Evolutionary conservation across 2,329 filamentous ascomycete genomes (phyloP).

Genomic region (Ceratocystis variospora): DNA sequence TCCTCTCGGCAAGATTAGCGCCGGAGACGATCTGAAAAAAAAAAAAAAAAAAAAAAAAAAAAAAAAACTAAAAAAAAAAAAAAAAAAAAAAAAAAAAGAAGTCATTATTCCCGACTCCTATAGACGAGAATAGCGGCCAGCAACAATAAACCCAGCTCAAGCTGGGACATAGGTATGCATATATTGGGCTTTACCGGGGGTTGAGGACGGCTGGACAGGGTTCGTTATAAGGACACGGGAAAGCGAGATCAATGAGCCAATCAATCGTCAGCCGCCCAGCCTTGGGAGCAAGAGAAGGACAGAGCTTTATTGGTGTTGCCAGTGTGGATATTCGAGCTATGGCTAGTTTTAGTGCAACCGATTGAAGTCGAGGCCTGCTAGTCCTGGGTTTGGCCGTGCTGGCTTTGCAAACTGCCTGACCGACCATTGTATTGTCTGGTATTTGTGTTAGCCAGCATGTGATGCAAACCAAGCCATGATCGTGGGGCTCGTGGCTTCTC

Average conservation of each 20-base stretch:
- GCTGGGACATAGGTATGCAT: not conserved
- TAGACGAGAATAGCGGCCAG: not conserved
- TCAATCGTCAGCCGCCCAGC: not conserved
- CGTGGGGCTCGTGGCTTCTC: too few species aligned
- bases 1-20: constrained; percentile 11
- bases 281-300: not conserved
- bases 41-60: too few species aligned
- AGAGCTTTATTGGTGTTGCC: too few species aligned
- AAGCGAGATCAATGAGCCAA: not conserved
- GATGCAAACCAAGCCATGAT: too few species aligned
- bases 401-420: too few species aligned
- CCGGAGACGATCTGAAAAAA: constrained; percentile 2
- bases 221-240: not conserved
- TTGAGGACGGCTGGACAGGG: not conserved
- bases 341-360: too few species aligned
- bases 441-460: too few species aligned
- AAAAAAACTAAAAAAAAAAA: not conserved
- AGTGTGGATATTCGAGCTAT: too few species aligned
- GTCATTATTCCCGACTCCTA: not conserved
- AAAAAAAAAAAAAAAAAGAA: not conserved
- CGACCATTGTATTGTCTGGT: too few species aligned
- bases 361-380: too few species aligned
- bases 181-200: not conserved
- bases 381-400: too few species aligned
- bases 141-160: not conserved